A percentile compares a stretch with the other conserved stretches of the same genome.
phyloP scores from a whole-genome alignment of 73 alveolate genomes.

The Paramecium biaurelia region DNA sequence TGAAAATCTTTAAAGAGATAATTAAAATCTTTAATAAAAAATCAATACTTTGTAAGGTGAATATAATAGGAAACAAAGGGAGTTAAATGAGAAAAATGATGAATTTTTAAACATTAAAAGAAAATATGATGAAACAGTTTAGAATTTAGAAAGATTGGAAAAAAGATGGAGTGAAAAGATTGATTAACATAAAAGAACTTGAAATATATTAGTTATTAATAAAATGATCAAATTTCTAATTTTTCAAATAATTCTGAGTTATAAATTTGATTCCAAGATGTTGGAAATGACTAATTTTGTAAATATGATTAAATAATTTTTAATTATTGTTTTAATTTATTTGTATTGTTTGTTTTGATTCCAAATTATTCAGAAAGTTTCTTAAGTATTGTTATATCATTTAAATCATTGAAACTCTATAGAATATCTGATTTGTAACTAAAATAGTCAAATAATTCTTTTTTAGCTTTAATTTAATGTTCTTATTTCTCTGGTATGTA shows the following conservation, averaged over 20 bases:
- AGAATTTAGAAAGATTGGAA: neutral
- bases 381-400: neutral
- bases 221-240: neutral
- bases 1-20: constrained; percentile 19
- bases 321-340: neutral
- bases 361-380: neutral
- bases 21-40: neutral
- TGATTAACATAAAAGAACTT: constrained; percentile 15
- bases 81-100: constrained; percentile 10
- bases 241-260: neutral
- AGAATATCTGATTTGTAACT: neutral
- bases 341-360: neutral
- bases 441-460: neutral
- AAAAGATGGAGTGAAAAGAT: constrained; percentile 39
- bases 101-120: neutral
- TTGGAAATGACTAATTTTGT: neutral
- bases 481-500: neutral
- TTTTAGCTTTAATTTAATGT: neutral
- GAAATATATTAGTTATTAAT: neutral
- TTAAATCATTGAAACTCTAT: neutral
- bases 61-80: neutral
- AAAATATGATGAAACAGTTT: neutral
- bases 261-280: neutral
- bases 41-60: neutral
- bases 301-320: neutral